Evolutionary conservation across 768 basidiomycete genomes (phyloP).

Genomic region (Suillus occidentalis): DNA sequence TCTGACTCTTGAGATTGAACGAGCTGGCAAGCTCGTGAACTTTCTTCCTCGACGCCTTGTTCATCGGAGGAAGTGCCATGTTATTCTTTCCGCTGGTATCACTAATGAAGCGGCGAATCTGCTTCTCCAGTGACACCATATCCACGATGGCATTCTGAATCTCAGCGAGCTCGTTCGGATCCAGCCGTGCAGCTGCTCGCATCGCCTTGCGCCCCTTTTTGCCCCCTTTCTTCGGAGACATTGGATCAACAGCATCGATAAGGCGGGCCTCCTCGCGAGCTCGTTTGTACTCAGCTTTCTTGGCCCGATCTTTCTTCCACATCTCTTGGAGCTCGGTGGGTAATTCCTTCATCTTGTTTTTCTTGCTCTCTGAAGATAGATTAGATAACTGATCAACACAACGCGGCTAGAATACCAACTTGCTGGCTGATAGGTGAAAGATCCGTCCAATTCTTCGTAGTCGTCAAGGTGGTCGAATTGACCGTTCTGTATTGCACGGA

Average conservation of each 20-base stretch:
- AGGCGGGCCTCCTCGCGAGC: constrained; percentile 58
- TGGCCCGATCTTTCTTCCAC: constrained; percentile 81
- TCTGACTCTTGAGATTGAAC: constrained; percentile 77
- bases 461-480: constrained; percentile 40
- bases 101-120: constrained; percentile 68
- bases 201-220: constrained; percentile 72
- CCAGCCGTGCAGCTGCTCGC: constrained; percentile 53
- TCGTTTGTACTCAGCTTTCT: constrained; percentile 77
- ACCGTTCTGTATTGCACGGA: constrained; percentile 62
- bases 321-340: constrained; percentile 60
- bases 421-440: constrained; percentile 34
- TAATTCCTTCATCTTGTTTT: constrained; percentile 48
- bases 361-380: constrained; percentile 36
- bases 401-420: constrained; percentile 41
- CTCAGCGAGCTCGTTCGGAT: constrained; percentile 36
- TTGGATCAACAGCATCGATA: constrained; percentile 59
- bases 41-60: constrained; percentile 65
- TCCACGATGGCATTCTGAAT: constrained; percentile 56
- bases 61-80: constrained; percentile 78
- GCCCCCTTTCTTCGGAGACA: constrained; percentile 60
- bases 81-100: constrained; percentile 49
- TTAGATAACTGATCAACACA: constrained; percentile 3
- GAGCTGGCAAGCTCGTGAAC: constrained; percentile 80
- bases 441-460: constrained; percentile 26
- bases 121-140: constrained; percentile 62